phyloP scores from a whole-genome alignment of 2,329 filamentous ascomycete species.

The Fusarium protoensiforme region DNA sequence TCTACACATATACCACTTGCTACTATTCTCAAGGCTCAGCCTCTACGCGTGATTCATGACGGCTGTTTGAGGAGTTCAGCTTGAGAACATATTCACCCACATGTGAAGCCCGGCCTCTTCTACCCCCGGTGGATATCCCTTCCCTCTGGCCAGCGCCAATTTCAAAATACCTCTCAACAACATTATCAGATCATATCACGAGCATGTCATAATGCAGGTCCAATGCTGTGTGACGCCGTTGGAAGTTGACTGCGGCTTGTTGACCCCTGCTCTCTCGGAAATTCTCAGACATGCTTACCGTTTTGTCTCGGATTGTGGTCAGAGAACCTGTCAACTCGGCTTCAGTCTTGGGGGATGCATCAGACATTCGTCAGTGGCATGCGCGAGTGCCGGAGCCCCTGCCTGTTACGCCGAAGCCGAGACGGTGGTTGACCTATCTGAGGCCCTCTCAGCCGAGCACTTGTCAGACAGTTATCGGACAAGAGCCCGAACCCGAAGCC shows the following conservation, averaged over 20 bases:
- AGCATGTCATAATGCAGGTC: slow-evolving; percentile 30
- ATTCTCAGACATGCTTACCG: slow-evolving; percentile 19
- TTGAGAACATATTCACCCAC: neutral
- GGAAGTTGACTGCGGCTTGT: slow-evolving; percentile 13
- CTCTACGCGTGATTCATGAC: neutral
- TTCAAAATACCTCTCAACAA: slow-evolving; percentile 16
- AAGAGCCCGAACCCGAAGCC: slow-evolving; percentile 1
- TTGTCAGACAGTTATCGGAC: neutral
- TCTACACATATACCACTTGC: neutral
- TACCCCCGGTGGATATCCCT: neutral
- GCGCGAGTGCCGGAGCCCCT: neutral
- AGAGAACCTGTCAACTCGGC: neutral
- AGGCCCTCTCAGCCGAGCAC: neutral
- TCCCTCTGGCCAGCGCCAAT: slow-evolving; percentile 1
- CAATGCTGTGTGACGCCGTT: slow-evolving; percentile 32
- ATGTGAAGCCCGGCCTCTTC: neutral
- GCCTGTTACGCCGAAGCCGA: neutral
- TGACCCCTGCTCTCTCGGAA: slow-evolving; percentile 24
- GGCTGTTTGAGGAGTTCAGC: neutral
- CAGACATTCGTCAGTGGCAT: neutral
- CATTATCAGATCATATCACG: slow-evolving; percentile 28
- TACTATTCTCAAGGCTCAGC: neutral
- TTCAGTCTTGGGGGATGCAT: neutral
- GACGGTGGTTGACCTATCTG: neutral
- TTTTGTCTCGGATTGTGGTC: slow-evolving; percentile 7